Conservation (phyloP, 2,329 filamentous ascomycete species). For the Aureobasidium sp. region DNA sequence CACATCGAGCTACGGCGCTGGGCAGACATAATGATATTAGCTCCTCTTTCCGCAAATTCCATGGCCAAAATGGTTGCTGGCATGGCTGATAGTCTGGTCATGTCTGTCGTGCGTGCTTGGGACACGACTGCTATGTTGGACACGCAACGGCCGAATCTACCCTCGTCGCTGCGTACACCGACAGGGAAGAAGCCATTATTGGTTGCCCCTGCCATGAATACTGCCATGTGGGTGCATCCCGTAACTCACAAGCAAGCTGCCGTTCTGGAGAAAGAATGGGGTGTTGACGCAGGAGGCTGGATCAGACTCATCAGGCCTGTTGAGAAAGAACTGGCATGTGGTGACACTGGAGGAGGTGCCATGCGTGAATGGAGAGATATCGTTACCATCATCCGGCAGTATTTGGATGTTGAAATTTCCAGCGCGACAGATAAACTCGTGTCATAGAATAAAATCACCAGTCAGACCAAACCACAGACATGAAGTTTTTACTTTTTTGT, state of each 20-base stretch:
- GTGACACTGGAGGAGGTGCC: constrained; percentile 71
- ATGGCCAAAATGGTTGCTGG: constrained; percentile 78
- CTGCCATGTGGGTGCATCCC: constrained; percentile 82
- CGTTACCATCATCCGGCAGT: constrained; percentile 55
- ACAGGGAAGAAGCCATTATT: constrained; percentile 58
- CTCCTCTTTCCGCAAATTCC: constrained; percentile 75
- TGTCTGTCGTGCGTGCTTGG: constrained; percentile 76
- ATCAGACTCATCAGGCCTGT: constrained; percentile 67
- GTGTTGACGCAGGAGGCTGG: constrained; percentile 42
- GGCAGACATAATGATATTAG: constrained; percentile 74
- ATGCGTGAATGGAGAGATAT: constrained; percentile 79
- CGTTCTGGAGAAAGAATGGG: constrained; percentile 70
- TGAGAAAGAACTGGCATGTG: constrained; percentile 74
- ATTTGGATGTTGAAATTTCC: constrained; percentile 19
- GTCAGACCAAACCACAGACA: background rate
- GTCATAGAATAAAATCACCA: background rate
- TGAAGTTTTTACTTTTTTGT: constrained; percentile 12
- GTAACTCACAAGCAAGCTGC: constrained; percentile 66
- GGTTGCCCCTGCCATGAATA: constrained; percentile 81
- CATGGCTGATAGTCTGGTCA: constrained; percentile 67
- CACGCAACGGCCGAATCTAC: constrained; percentile 21
- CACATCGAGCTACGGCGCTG: constrained; percentile 83
- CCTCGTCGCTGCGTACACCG: constrained; percentile 15
- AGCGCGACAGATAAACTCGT: background rate
- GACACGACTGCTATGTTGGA: constrained; percentile 63